phyloP scores from a whole-genome alignment of 768 basidiomycete species.

The Leccinum subgranulosum region DNA sequence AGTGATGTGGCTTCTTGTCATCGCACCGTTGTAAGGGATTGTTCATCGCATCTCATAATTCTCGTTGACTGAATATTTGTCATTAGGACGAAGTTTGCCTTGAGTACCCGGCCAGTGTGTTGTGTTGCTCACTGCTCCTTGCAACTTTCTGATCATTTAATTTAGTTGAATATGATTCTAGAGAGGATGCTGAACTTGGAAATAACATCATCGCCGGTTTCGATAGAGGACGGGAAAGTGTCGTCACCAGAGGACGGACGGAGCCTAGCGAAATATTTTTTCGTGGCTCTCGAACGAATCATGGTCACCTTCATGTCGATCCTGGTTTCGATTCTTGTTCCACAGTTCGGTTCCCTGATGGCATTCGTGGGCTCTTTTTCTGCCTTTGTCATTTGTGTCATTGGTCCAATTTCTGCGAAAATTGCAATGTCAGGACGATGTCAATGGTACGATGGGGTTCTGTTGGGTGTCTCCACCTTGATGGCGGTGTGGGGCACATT shows the following conservation, averaged over 20 bases:
- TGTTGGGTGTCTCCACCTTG: constrained; percentile 49
- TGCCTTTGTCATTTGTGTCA: constrained; percentile 71
- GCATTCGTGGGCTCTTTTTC: constrained; percentile 91
- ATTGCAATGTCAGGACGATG: constrained; percentile 52
- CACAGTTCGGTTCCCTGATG: constrained; percentile 81
- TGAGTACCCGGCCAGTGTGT: constrained; percentile 75
- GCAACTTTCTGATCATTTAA: not conserved
- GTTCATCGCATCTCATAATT: not conserved
- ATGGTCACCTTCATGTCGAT: constrained; percentile 59
- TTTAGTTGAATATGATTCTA: constrained; percentile 74
- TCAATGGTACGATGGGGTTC: constrained; percentile 46
- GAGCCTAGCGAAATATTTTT: constrained; percentile 32
- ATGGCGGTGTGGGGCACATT: constrained; percentile 81
- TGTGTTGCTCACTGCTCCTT: not conserved
- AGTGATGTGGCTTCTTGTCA: constrained; percentile 84
- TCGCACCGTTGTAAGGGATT: constrained; percentile 60
- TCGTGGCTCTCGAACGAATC: constrained; percentile 55
- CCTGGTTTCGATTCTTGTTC: constrained; percentile 67
- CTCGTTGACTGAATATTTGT: constrained; percentile 13
- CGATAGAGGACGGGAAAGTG: constrained; percentile 27
- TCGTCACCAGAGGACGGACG: constrained; percentile 9
- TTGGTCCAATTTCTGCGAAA: constrained; percentile 75
- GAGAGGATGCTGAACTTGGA: constrained; percentile 77
- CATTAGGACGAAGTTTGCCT: constrained; percentile 79
- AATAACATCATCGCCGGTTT: constrained; percentile 1